Evolutionary conservation across 106 monocot species (phyloP).

Genomic region (Acorus calamus): DNA sequence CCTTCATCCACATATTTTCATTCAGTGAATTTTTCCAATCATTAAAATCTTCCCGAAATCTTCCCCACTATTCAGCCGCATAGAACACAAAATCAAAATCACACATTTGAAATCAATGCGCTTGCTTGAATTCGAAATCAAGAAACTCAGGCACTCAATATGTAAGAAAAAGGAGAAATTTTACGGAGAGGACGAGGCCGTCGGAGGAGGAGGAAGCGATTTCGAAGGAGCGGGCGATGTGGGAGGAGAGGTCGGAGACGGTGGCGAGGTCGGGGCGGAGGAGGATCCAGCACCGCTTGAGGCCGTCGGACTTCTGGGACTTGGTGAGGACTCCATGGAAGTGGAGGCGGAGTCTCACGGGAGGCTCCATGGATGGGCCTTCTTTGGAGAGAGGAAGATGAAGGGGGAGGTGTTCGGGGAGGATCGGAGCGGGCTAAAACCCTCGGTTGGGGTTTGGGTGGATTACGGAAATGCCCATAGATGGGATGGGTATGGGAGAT

Average conservation of each 20-base stretch:
- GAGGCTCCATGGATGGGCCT: conserved; percentile 19
- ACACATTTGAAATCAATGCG: no score
- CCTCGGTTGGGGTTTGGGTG: no score
- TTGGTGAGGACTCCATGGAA: conserved; percentile 23
- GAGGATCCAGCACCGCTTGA: conserved; percentile 57
- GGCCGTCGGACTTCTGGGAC: conserved; percentile 31
- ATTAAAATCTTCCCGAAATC: no score
- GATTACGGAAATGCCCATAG: no score
- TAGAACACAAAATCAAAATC: no score
- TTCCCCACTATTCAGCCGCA: no score
- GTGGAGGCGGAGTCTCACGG: conserved; percentile 8
- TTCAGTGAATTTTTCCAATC: no score
- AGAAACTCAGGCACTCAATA: background rate
- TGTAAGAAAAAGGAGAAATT: no score
- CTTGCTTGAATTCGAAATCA: background rate
- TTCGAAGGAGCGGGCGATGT: conserved; percentile 31
- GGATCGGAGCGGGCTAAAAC: no score
- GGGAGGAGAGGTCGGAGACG: conserved; percentile 41
- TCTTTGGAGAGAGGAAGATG: conserved; percentile 5
- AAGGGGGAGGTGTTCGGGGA: background rate
- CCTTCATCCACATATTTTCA: no score
- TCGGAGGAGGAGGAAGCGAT: conserved; percentile 39
- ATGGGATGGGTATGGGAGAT: no score
- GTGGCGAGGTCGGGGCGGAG: conserved; percentile 37
- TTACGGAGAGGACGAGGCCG: conserved; percentile 55